Base-by-base conservation (phyloP, 768 basidiomycete species). In the Lactarius quietus region DNA sequence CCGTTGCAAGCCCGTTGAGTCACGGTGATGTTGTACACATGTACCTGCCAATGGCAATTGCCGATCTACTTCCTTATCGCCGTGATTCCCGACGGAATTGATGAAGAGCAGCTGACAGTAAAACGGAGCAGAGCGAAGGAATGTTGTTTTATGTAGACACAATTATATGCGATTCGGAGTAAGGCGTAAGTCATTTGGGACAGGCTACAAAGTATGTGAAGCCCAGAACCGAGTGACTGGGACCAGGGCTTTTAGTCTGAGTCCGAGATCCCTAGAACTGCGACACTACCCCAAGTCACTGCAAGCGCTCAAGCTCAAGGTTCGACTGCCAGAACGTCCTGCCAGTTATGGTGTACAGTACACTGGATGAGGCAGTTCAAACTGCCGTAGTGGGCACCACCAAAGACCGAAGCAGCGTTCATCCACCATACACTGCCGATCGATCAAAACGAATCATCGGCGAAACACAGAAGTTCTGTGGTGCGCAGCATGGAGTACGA, bases 401-500 rank as follows among this genome's bases (percentile, higher is more conserved):
- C n/a, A 18, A 41, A 55, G 15, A n/a, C 29, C 18, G 52, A 33
- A 23, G 54, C 29, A 35, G 48, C 26, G 48, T 26, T 48, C 23
- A 48, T 51, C 48, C 39, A 62, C 39, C n/a, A 55, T 43, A 55
- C 29, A 26, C 53, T 15, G 9, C 18, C 17, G 12, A 51, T 51
- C 41, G 41, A 61, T 45, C 61, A 51, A 51, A 51, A 2, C 6
- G 26, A 43, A 45, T 45, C 41, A 62, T 35, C 33, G 14, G 48
- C 26, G 14, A 51, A 51, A 51, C 48, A 26, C 23, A 28, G 26
- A 26, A 26, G 48, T 26, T 28, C 14, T 51, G 6, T 17, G 48
- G 26, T 62, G 54, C 61, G 54, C 61, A 62, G 61, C 29, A 28
- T 28, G 41, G 54, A n/a, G 18, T 23, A 43, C n/a, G 6, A 51